phyloP scores from a whole-genome alignment of 2,329 filamentous ascomycete species.

The Trichoderma sp. region DNA sequence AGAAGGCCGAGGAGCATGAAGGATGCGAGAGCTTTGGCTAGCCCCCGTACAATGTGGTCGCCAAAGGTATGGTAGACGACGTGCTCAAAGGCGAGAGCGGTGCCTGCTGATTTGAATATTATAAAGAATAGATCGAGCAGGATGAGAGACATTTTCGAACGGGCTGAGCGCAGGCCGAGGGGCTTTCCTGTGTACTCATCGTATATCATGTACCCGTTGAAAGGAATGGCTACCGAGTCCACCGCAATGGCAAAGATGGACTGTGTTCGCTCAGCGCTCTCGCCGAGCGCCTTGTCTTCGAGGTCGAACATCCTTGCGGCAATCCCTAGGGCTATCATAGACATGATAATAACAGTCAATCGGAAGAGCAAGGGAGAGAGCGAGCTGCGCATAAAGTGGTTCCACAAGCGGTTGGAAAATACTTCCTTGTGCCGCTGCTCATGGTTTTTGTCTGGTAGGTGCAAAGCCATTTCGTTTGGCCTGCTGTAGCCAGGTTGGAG shows the following conservation, averaged over 20 bases:
- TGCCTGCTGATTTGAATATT: constrained; percentile 92
- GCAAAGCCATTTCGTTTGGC: constrained; percentile 35
- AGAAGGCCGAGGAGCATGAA: constrained; percentile 79
- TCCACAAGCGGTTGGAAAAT: constrained; percentile 59
- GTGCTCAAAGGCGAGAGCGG: constrained; percentile 84
- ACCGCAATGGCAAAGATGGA: constrained; percentile 87
- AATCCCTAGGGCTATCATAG: constrained; percentile 75
- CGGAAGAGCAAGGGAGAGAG: constrained; percentile 84
- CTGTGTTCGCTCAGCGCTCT: constrained; percentile 63
- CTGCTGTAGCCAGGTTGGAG: constrained; percentile 49
- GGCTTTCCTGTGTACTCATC: constrained; percentile 97
- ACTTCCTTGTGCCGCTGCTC: constrained; percentile 33
- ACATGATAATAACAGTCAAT: constrained; percentile 78
- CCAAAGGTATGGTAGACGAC: constrained; percentile 58
- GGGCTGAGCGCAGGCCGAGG: constrained; percentile 77
- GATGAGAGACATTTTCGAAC: constrained; percentile 84
- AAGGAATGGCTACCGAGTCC: constrained; percentile 83
- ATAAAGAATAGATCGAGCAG: constrained; percentile 95
- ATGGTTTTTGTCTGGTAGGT: constrained; percentile 29
- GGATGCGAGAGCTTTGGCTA: constrained; percentile 67
- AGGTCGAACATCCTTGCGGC: constrained; percentile 70
- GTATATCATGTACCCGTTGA: constrained; percentile 89
- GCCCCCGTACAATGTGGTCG: constrained; percentile 46
- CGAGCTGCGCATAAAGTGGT: constrained; percentile 71
- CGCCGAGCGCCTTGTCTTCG: constrained; percentile 45